Percentiles rank a stretch among this genome's conserved stretches.
phyloP scores from a whole-genome alignment of 2,329 filamentous ascomycete species.

The Chalaropsis thielavioides region DNA sequence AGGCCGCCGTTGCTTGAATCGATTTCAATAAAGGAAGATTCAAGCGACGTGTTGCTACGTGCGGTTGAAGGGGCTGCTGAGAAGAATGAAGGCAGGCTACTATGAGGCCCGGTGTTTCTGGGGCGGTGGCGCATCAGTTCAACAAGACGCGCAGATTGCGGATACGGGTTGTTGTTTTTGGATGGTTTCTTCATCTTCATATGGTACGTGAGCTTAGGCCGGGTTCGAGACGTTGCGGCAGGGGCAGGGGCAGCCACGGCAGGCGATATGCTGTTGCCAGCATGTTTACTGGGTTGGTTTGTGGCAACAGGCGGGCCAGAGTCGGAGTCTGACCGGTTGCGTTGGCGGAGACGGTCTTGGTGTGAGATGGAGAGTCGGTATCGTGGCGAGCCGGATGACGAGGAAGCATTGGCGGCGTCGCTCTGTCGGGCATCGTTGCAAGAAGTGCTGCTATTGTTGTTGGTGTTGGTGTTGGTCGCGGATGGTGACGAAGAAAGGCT shows the following conservation, averaged over 20 bases:
- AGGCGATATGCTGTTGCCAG: not conserved
- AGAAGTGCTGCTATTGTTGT: constrained; percentile 21
- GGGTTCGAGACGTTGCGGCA: not conserved
- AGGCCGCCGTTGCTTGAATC: constrained; percentile 13
- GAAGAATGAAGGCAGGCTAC: constrained; percentile 17
- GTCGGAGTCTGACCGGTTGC: constrained; percentile 13
- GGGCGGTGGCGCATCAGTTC: constrained; percentile 13
- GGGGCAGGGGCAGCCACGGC: not conserved
- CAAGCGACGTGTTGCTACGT: constrained; percentile 13
- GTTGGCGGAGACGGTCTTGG: constrained; percentile 8
- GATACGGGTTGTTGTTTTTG: constrained; percentile 83
- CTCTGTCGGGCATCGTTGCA: constrained; percentile 20
- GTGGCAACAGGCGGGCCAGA: not conserved
- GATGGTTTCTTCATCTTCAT: constrained; percentile 24
- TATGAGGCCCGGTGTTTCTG: constrained; percentile 9
- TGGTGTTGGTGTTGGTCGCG: constrained; percentile 23
- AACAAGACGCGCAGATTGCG: constrained; percentile 52
- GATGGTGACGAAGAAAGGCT: constrained; percentile 40
- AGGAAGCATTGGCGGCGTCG: not conserved
- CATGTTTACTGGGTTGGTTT: constrained; percentile 6
- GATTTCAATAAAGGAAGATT: constrained; percentile 16
- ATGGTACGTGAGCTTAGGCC: constrained; percentile 15
- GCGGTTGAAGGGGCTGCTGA: constrained; percentile 7
- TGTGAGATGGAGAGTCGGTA: constrained; percentile 7
- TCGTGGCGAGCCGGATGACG: not conserved